Percentiles rank a stretch among this genome's conserved stretches.
These are phyloP conservation scores for Lophiotrema nucula DNA, from an alignment of 495 filamentous ascomycete genomes.

Conservation along the genomic window DNA sequence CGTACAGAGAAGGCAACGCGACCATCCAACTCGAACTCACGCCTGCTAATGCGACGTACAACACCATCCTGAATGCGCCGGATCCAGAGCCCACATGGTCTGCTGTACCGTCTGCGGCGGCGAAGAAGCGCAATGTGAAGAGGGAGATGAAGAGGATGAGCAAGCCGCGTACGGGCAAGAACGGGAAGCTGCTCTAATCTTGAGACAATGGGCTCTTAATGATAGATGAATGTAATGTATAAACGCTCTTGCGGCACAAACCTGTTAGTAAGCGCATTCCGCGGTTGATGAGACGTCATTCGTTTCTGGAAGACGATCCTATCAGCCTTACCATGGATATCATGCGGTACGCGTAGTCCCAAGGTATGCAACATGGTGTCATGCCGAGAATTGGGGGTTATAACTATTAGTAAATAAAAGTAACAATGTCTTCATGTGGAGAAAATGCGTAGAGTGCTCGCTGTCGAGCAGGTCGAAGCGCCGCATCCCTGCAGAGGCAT, in stretches of 20 bases:
- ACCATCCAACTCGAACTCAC: conserved; percentile 53
- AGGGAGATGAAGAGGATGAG: conserved; percentile 11
- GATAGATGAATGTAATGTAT: too few relatives aligned
- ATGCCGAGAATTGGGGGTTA: too few relatives aligned
- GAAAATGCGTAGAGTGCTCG: too few relatives aligned
- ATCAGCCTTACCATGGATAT: neutral
- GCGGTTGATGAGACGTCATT: neutral
- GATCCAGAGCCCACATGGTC: conserved; percentile 30
- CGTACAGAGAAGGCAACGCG: conserved; percentile 57
- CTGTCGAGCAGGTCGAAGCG: too few relatives aligned
- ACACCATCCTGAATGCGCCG: conserved; percentile 50
- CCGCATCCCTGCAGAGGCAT: too few relatives aligned
- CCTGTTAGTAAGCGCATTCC: too few relatives aligned
- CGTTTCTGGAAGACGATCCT: neutral
- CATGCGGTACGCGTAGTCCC: too few relatives aligned
- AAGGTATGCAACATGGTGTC: too few relatives aligned
- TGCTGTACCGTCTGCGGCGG: neutral
- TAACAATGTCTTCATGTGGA: too few relatives aligned
- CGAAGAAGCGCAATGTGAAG: conserved; percentile 4
- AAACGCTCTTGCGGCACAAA: too few relatives aligned
- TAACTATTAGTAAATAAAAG: too few relatives aligned
- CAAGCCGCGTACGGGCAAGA: conserved; percentile 7
- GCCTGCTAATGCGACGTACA: conserved; percentile 53
- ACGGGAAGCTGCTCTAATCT: neutral
- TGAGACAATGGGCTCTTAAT: too few relatives aligned